Evolutionary conservation across 805 yeast species (phyloP), one percentile per base, ranked within the genome.

Genomic region (Cyberlindnera mrakii): DNA sequence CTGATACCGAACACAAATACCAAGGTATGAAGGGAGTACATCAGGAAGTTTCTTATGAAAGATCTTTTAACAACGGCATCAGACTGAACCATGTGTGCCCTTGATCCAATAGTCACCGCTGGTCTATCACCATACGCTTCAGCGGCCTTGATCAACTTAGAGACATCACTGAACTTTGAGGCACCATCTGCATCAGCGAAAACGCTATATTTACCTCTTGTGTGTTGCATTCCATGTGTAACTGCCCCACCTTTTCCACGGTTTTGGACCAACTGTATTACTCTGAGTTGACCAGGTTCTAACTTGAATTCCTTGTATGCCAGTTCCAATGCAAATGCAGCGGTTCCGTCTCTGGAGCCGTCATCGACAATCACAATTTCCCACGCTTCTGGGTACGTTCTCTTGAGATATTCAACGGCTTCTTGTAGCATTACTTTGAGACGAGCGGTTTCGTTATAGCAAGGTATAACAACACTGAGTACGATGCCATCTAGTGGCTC

Each of bases 141-240:
- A 25, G 84, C 68, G 11, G 68, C 63, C 3, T 56, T 58, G 10
- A 78, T 49, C 45, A 90, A 68, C 43, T 72, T 75, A 2, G 58
- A 57, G 20, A 85, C 68, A 61, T 90, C 96, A 20, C 75, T 56
- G 59, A 93, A 93, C 52, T 74, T 72, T 20, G 95, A 82, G 5
- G 99, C 98, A 30, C 98, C 98, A 65, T 93, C 99, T 1, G 98
- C 99, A 65, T 93, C 99, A 1, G 96, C 98, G 68, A 93, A 93
- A 9, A 93, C 72, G 10, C 79, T 77, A 54, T 75, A 82, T 44
- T 71, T 61, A 11, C 98, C 99, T 35, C 87, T 68, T 3, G 82
- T 67, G 54, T 78, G 80, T 53, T 82, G 75, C 62, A 93, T 66
- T 6, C 99, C 99, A 63, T 91, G 97, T 15, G 95, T 80, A 0